phyloP scores from a whole-genome alignment of 2,329 filamentous ascomycete genomes.

The Pestalotiopsis fici region DNA sequence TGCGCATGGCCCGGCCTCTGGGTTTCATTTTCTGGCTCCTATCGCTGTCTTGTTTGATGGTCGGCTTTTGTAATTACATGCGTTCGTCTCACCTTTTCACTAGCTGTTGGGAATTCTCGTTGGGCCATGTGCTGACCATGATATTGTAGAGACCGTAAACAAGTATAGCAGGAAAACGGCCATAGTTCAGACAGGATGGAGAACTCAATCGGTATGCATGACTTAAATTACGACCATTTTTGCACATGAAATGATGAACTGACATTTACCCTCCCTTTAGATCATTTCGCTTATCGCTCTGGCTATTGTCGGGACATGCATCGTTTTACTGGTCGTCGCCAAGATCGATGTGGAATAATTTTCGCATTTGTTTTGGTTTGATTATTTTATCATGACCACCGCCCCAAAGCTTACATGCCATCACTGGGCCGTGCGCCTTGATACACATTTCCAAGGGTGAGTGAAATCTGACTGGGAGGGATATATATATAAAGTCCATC shows the following conservation, averaged over 20 bases:
- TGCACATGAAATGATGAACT: neutral
- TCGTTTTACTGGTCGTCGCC: constrained; percentile 60
- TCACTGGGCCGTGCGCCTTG: too few relatives aligned
- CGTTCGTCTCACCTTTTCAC: constrained; percentile 44
- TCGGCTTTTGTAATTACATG: constrained; percentile 86
- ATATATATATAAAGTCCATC: neutral
- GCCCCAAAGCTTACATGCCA: neutral
- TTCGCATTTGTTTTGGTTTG: neutral
- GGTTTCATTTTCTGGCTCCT: constrained; percentile 88
- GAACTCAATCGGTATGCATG: constrained; percentile 75
- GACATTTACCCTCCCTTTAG: constrained; percentile 37
- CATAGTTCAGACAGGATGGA: constrained; percentile 91
- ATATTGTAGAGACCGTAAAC: constrained; percentile 62
- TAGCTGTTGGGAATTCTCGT: neutral
- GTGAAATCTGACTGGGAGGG: too few relatives aligned
- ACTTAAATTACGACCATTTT: neutral
- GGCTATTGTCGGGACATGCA: constrained; percentile 65
- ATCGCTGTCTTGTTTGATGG: constrained; percentile 72
- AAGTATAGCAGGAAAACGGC: constrained; percentile 79
- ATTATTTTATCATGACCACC: neutral
- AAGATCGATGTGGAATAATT: constrained; percentile 31
- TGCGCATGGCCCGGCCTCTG: constrained; percentile 77
- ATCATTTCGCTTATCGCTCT: constrained; percentile 62
- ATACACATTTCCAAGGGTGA: too few relatives aligned
- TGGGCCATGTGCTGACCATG: neutral